Evolutionary conservation across 331 rosid genomes (phyloP).

Genomic region (Telfairia occidentalis): DNA sequence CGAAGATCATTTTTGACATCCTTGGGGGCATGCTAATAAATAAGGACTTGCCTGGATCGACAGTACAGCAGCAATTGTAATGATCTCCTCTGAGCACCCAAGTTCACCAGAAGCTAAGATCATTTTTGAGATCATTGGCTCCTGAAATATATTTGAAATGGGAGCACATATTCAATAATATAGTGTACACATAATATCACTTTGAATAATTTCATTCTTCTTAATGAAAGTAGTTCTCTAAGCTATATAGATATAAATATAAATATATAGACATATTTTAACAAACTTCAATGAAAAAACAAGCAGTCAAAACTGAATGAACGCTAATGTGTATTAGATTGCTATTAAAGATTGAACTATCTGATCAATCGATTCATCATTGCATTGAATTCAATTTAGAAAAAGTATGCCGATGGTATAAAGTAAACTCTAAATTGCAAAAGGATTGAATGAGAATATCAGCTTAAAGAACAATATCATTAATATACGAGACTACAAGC

Average conservation of each 20-base stretch:
- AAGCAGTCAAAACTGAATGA: background rate
- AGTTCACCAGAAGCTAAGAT: slow-evolving; percentile 63
- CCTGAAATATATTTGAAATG: slow-evolving; percentile 30
- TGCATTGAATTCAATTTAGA: background rate
- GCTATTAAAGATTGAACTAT: background rate
- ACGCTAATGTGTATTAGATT: background rate
- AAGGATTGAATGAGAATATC: background rate
- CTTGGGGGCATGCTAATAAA: background rate
- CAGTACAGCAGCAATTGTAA: slow-evolving; percentile 80
- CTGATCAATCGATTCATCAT: background rate
- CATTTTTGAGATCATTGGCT: slow-evolving; percentile 95
- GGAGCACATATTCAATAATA: background rate
- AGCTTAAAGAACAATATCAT: background rate
- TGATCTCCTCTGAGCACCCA: slow-evolving; percentile 91
- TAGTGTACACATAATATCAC: background rate
- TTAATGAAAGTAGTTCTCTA: background rate
- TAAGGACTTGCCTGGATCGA: slow-evolving; percentile 66
- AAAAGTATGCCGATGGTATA: background rate
- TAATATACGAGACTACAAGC: background rate
- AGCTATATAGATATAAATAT: background rate
- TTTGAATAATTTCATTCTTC: background rate
- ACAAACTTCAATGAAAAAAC: background rate
- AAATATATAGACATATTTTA: background rate
- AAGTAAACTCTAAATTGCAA: background rate
- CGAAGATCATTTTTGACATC: background rate